Percentiles rank a stretch among this genome's conserved stretches.
These are phyloP conservation scores for Nicotiana obtusifolia DNA, from an alignment of 257 asterid genomes.

Conservation along the genomic window DNA sequence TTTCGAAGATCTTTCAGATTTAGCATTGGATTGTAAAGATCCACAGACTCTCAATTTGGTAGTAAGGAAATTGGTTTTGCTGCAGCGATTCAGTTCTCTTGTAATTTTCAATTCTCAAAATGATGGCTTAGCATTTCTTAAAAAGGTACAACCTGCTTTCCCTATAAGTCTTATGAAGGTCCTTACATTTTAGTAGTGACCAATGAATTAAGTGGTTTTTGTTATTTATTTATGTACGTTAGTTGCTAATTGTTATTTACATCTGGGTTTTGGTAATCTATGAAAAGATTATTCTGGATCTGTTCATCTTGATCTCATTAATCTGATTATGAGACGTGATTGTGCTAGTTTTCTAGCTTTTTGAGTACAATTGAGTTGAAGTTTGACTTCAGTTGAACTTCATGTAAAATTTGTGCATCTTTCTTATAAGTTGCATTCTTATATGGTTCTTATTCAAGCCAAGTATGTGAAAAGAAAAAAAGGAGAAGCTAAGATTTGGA, in stretches of 20 bases:
- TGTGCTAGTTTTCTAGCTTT: background rate
- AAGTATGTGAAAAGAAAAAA: background rate
- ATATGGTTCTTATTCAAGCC: background rate
- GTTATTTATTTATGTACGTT: background rate
- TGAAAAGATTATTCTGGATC: background rate
- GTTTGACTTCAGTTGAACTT: background rate
- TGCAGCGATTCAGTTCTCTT: background rate
- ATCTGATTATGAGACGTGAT: background rate
- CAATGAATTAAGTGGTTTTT: background rate
- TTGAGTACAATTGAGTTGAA: background rate
- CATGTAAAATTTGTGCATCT: background rate
- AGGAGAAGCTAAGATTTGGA: background rate
- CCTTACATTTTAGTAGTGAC: background rate
- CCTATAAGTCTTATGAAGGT: background rate
- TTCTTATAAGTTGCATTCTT: background rate
- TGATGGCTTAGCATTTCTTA: slow-evolving; percentile 4
- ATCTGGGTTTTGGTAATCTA: background rate
- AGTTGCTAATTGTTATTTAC: background rate
- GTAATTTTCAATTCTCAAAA: background rate
- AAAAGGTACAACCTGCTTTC: background rate
- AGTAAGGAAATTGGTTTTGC: background rate
- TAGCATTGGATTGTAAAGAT: background rate
- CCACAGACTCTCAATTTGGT: background rate
- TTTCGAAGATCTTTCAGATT: background rate
- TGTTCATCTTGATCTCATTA: background rate